These are phyloP conservation scores for Yamadazyma scolyti DNA, from an alignment of 805 yeast genomes.

Conservation along the genomic window DNA sequence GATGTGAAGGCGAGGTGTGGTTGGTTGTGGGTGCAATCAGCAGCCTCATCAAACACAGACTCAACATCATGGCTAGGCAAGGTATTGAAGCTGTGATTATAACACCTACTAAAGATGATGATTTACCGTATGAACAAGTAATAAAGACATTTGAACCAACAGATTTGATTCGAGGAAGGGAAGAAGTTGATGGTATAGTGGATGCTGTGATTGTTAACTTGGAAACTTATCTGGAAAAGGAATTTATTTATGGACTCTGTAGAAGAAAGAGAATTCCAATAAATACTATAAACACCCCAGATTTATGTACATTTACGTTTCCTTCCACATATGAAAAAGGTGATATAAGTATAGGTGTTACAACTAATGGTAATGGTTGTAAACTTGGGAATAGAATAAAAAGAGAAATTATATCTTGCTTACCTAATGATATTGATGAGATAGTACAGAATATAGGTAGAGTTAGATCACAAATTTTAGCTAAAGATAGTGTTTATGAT, in stretches of 20 bases:
- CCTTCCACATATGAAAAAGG: constrained; percentile 71
- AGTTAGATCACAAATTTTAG: constrained; percentile 53
- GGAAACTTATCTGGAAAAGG: constrained; percentile 26
- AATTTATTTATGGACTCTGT: constrained; percentile 49
- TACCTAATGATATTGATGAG: constrained; percentile 69
- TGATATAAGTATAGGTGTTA: constrained; percentile 73
- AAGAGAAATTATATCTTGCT: constrained; percentile 60
- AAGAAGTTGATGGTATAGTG: constrained; percentile 57
- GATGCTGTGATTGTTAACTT: constrained; percentile 73
- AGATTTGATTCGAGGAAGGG: constrained; percentile 61
- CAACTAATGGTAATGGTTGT: constrained; percentile 89
- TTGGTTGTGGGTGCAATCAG: constrained; percentile 51
- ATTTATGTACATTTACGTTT: constrained; percentile 69
- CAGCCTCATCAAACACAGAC: constrained; percentile 44
- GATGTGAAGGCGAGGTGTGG: constrained; percentile 50
- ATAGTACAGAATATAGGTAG: constrained; percentile 68
- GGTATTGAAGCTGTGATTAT: constrained; percentile 56
- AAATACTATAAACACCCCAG: constrained; percentile 72
- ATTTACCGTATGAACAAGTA: constrained; percentile 7
- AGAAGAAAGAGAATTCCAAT: constrained; percentile 69
- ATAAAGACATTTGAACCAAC: constrained; percentile 25
- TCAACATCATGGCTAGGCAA: constrained; percentile 43
- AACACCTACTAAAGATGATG: constrained; percentile 18
- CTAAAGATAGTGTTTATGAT: constrained; percentile 52
- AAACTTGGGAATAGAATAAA: constrained; percentile 76